Percentiles rank a stretch among this genome's conserved stretches.
Evolutionary conservation across 768 basidiomycete species (phyloP).

Genomic region (Rhodotorula toruloides): DNA sequence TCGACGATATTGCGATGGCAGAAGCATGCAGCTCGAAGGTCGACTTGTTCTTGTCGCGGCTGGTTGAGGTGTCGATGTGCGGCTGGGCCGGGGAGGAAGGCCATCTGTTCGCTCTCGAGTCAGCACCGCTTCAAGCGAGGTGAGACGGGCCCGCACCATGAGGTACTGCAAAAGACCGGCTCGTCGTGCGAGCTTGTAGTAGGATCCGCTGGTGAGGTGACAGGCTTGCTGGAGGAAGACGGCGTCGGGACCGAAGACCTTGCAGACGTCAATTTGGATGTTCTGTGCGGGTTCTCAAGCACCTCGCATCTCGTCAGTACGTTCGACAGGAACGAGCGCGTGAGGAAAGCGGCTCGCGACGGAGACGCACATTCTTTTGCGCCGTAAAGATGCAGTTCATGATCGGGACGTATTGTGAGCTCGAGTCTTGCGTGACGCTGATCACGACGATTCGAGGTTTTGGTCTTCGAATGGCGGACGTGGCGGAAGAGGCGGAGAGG

Average conservation of each 20-base stretch:
- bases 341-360: background rate
- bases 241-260: conserved; percentile 73
- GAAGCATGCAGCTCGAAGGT: conserved; percentile 96
- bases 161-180: conserved; percentile 89
- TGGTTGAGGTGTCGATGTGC: conserved; percentile 72
- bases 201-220: conserved; percentile 89
- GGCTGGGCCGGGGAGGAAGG: conserved; percentile 65
- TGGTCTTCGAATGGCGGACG: conserved; percentile 5
- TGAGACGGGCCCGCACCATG: conserved; percentile 53
- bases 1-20: conserved; percentile 97
- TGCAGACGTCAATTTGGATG: conserved; percentile 94
- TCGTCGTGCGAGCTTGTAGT: conserved; percentile 72
- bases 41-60: conserved; percentile 89
- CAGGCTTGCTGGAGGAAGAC: conserved; percentile 97
- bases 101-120: conserved; percentile 60
- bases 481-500: background rate
- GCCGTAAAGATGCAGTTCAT: conserved; percentile 99
- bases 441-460: conserved; percentile 66
- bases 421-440: conserved; percentile 84
- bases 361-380: conserved; percentile 70
- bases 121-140: no score
- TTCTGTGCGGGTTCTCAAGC: conserved; percentile 55
- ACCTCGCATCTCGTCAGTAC: background rate
- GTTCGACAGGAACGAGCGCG: background rate
- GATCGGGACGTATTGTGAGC: conserved; percentile 88